phyloP scores from a whole-genome alignment of 106 monocot species.

The Dioscorea dumetorum region DNA sequence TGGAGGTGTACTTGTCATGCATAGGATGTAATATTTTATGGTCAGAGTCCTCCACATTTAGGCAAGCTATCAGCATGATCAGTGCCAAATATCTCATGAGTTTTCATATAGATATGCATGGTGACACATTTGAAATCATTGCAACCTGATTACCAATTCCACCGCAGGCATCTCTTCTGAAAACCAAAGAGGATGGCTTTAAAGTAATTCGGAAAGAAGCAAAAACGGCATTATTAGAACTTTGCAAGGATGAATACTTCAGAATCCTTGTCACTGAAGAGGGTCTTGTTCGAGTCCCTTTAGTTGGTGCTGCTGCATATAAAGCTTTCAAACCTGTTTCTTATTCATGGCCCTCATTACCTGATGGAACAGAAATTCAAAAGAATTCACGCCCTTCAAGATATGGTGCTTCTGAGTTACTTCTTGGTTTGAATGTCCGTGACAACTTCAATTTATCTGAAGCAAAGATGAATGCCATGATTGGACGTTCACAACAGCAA shows the following conservation, averaged over 20 bases:
- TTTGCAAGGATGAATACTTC: conserved; percentile 67
- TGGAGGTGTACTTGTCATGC: no score
- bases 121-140: background rate
- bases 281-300: conserved; percentile 63
- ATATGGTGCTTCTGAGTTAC: conserved; percentile 83
- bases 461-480: conserved; percentile 66
- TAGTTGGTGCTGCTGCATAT: conserved; percentile 65
- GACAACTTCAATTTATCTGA: conserved; percentile 47
- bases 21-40: no score
- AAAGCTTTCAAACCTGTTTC: conserved; percentile 51
- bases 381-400: conserved; percentile 46
- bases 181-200: conserved; percentile 29
- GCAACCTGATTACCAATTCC: conserved; percentile 1
- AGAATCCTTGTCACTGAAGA: conserved; percentile 70
- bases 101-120: no score
- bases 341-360: conserved; percentile 83
- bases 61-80: no score
- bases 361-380: conserved; percentile 71
- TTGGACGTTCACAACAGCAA: conserved; percentile 86
- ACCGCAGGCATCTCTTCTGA: conserved; percentile 58
- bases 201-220: conserved; percentile 64
- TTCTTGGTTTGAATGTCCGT: conserved; percentile 55
- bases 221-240: conserved; percentile 59
- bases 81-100: no score
- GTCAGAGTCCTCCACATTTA: no score